Conservation (phyloP, 2,329 filamentous ascomycete species). For the Chaetomium strumarium region DNA sequence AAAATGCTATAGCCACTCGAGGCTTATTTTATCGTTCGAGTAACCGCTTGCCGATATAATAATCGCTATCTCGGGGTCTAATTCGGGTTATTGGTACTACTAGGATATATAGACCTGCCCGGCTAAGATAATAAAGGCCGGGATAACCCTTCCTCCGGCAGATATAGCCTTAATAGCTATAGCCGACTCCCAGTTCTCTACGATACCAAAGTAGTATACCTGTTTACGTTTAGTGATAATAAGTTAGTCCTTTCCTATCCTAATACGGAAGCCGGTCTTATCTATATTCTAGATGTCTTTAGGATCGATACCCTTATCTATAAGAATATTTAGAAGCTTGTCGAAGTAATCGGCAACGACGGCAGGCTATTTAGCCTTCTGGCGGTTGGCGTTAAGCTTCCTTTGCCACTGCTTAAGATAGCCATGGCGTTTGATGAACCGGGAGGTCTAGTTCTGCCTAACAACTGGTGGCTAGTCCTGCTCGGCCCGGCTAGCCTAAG, state of each 20-base stretch:
- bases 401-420: too few relatives aligned
- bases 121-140: not conserved
- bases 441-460: too few relatives aligned
- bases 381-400: too few relatives aligned
- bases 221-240: slow-evolving; percentile 1
- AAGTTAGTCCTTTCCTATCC: too few relatives aligned
- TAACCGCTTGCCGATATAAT: not conserved
- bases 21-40: not conserved
- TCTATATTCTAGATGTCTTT: not conserved
- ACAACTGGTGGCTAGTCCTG: too few relatives aligned
- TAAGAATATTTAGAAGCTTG: not conserved
- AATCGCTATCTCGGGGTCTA: not conserved
- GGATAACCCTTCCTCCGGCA: not conserved
- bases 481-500: too few relatives aligned
- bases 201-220: not conserved
- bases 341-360: not conserved
- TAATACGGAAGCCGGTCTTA: slow-evolving; percentile 1
- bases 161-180: not conserved
- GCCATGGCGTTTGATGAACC: too few relatives aligned
- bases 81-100: not conserved
- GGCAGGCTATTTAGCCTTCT: too few relatives aligned
- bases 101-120: not conserved
- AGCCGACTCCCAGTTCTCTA: not conserved
- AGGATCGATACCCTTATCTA: not conserved
- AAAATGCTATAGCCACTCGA: too few relatives aligned